A percentile compares a stretch with the other conserved stretches of the same genome.
These are phyloP conservation scores for Leccinellum rugosiceps DNA, from an alignment of 768 basidiomycete species.

Conservation along the genomic window DNA sequence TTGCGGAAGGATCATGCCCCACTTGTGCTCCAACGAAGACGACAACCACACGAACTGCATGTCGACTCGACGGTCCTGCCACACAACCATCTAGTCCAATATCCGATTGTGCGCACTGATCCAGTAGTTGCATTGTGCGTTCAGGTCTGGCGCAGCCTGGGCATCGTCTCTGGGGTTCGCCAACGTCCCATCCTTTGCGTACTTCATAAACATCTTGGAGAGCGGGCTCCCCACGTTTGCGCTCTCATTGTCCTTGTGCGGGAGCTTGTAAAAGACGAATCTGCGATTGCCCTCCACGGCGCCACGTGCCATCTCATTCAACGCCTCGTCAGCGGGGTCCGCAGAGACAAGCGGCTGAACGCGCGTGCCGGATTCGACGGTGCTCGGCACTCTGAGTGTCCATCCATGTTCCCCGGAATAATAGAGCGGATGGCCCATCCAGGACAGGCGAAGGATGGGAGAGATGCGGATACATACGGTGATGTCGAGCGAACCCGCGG, in stretches of 20 bases:
- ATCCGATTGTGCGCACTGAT: constrained; percentile 91
- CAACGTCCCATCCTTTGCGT: constrained; percentile 69
- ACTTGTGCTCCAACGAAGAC: no score
- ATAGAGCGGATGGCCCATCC: no score
- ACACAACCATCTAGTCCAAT: constrained; percentile 89
- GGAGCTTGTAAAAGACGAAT: constrained; percentile 83
- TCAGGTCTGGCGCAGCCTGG: constrained; percentile 76
- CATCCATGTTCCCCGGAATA: no score
- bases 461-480: no score
- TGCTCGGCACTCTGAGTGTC: no score
- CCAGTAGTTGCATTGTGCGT: constrained; percentile 63
- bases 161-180: constrained; percentile 56
- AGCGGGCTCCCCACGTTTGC: constrained; percentile 98
- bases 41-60: no score
- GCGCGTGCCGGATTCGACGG: no score
- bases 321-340: no score
- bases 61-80: constrained; percentile 54
- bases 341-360: constrained; percentile 33
- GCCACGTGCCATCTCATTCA: constrained; percentile 13
- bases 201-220: constrained; percentile 87
- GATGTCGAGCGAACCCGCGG: no score
- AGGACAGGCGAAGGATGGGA: no score
- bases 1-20: no score
- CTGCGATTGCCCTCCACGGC: constrained; percentile 33
- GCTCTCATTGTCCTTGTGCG: constrained; percentile 92